Evolutionary conservation across 352 stramenopile genomes (phyloP).

Genomic region (Globisporangium paddicum): DNA sequence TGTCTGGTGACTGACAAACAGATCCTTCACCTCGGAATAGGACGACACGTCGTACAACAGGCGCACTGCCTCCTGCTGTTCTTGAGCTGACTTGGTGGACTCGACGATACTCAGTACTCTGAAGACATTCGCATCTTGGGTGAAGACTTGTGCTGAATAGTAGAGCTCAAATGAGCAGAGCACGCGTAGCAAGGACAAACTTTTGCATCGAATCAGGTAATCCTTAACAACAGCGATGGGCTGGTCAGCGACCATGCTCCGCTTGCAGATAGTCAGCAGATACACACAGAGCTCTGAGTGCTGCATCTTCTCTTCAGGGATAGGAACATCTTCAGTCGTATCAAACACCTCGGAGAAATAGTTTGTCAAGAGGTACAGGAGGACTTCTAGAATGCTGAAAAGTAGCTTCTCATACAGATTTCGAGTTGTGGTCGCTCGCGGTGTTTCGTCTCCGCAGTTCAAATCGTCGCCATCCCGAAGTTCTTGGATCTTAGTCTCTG

Average conservation of each 20-base stretch:
- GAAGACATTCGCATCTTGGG: slow-evolving; percentile 12
- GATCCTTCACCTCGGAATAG: slow-evolving; percentile 10
- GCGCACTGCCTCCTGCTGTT: slow-evolving; percentile 19
- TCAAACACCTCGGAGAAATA: slow-evolving; percentile 13
- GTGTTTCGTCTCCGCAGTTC: background rate
- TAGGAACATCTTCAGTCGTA: background rate
- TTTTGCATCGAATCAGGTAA: slow-evolving; percentile 14
- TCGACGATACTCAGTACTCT: slow-evolving; percentile 28
- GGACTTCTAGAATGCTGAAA: slow-evolving; percentile 8
- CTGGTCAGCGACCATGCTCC: background rate
- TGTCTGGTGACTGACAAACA: slow-evolving; percentile 13
- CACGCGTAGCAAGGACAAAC: slow-evolving; percentile 21
- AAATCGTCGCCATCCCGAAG: background rate
- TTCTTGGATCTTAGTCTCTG: background rate
- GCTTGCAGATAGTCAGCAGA: slow-evolving; percentile 11
- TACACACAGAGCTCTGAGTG: slow-evolving; percentile 8
- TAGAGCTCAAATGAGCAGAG: slow-evolving; percentile 26
- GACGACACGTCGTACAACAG: slow-evolving; percentile 22
- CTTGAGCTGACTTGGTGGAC: slow-evolving; percentile 13
- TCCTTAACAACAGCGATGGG: slow-evolving; percentile 10
- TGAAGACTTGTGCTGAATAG: slow-evolving; percentile 20
- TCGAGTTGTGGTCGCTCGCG: background rate
- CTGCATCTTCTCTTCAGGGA: slow-evolving; percentile 4
- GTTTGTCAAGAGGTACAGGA: slow-evolving; percentile 15
- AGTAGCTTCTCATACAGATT: slow-evolving; percentile 3